phyloP scores from a whole-genome alignment of 108 stramenopile species.

The Cyclotella baltica region DNA sequence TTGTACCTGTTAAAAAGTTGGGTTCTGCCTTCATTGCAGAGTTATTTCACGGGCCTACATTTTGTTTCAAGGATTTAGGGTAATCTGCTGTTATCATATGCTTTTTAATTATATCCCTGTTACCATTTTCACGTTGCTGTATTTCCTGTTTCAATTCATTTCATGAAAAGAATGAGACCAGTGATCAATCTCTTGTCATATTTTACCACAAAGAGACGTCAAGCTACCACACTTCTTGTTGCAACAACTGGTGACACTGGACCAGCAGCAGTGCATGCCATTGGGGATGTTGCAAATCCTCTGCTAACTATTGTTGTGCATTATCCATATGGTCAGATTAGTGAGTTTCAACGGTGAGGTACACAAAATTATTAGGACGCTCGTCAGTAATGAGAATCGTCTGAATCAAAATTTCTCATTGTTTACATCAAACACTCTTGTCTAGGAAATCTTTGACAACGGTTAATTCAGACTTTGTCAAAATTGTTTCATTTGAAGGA shows the following conservation, averaged over 20 bases:
- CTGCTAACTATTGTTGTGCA: constrained; percentile 76
- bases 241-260: constrained; percentile 93
- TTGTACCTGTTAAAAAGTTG: constrained; percentile 55
- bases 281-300: constrained; percentile 65
- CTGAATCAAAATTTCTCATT: neutral
- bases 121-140: neutral
- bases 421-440: neutral
- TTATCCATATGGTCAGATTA: constrained; percentile 89
- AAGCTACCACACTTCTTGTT: constrained; percentile 68
- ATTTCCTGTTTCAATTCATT: neutral
- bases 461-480: constrained; percentile 54
- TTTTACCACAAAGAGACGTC: constrained; percentile 67
- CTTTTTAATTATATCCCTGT: neutral
- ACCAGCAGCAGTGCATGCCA: constrained; percentile 91
- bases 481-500: constrained; percentile 84
- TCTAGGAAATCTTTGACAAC: constrained; percentile 78
- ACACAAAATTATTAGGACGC: neutral
- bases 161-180: constrained; percentile 56
- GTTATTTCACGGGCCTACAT: constrained; percentile 92
- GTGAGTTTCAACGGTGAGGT: constrained; percentile 73
- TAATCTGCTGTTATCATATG: constrained; percentile 9
- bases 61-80: constrained; percentile 95
- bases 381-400: too few species aligned
- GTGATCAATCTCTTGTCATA: constrained; percentile 68
- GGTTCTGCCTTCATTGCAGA: constrained; percentile 70